Evolutionary conservation across 148 eudicot genomes (phyloP).

Genomic region (Polygonum aviculare): DNA sequence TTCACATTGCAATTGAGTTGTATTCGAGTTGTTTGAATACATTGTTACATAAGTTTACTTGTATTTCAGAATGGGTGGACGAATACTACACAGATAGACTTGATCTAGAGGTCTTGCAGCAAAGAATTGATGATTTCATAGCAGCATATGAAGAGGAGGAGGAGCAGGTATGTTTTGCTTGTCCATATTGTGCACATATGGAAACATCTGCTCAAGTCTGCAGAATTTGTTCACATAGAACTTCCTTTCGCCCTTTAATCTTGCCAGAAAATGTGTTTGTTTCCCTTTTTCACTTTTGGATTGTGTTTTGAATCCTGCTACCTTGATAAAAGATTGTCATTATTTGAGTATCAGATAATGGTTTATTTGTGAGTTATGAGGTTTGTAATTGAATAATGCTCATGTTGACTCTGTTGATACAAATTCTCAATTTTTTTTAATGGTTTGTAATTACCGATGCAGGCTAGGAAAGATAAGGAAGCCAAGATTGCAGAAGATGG

Average conservation of each 20-base stretch:
- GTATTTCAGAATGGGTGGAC: constrained; percentile 60
- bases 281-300: neutral
- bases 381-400: too few species aligned
- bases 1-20: neutral
- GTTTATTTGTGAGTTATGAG: too few species aligned
- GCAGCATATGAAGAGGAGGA: constrained; percentile 49
- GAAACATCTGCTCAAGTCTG: neutral
- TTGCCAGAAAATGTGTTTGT: neutral
- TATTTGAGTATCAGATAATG: too few species aligned
- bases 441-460: constrained; percentile 15
- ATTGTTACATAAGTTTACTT: neutral
- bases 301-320: neutral
- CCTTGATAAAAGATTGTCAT: neutral
- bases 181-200: neutral
- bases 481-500: constrained; percentile 77
- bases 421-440: neutral
- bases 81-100: constrained; percentile 60
- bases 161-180: constrained; percentile 49
- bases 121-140: constrained; percentile 74
- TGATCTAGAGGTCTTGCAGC: constrained; percentile 64
- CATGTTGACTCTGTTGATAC: too few species aligned
- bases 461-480: constrained; percentile 65
- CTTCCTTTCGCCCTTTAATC: neutral
- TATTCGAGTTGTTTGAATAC: neutral
- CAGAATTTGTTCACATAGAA: neutral